A percentile compares a stretch with the other conserved stretches of the same genome.
phyloP scores from a whole-genome alignment of 2,329 filamentous ascomycete genomes.

The Cytospora piceicola region DNA sequence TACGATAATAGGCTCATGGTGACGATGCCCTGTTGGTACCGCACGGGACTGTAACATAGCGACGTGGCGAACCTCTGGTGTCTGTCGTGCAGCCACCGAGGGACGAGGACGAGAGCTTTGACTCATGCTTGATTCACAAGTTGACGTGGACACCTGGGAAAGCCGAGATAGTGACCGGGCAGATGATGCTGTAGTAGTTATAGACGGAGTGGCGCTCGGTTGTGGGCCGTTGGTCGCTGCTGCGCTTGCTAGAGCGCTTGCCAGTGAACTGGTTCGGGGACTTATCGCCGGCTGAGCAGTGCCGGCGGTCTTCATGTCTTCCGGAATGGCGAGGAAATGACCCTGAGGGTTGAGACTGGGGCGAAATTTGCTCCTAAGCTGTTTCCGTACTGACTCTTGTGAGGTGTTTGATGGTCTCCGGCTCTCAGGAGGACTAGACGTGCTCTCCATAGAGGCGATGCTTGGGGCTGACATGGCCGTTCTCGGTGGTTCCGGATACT shows the following conservation, averaged over 20 bases:
- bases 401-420: slow-evolving; percentile 28
- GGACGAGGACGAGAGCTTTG: slow-evolving; percentile 25
- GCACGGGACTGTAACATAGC: slow-evolving; percentile 26
- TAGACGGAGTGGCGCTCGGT: slow-evolving; percentile 38
- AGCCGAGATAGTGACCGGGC: slow-evolving; percentile 40
- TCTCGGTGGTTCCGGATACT: slow-evolving; percentile 40
- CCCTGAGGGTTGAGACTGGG: slow-evolving; percentile 46
- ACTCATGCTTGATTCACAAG: slow-evolving; percentile 21
- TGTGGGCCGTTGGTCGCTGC: slow-evolving; percentile 37
- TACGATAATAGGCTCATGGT: slow-evolving; percentile 17
- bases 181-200: slow-evolving; percentile 42
- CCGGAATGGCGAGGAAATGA: slow-evolving; percentile 49
- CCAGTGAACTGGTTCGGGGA: slow-evolving; percentile 39
- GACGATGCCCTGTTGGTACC: slow-evolving; percentile 17
- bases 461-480: slow-evolving; percentile 41
- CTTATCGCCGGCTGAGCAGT: slow-evolving; percentile 32
- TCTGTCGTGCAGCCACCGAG: slow-evolving; percentile 5
- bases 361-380: slow-evolving; percentile 34
- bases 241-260: slow-evolving; percentile 29
- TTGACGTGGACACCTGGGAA: slow-evolving; percentile 34
- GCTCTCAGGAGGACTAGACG: slow-evolving; percentile 22
- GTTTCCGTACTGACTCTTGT: slow-evolving; percentile 23
- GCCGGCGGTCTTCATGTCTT: slow-evolving; percentile 34
- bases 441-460: slow-evolving; percentile 35
- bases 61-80: slow-evolving; percentile 23